Evolutionary conservation across 1,284 basidiomycete species (phyloP).

Genomic region (Fistulina hepatica): DNA sequence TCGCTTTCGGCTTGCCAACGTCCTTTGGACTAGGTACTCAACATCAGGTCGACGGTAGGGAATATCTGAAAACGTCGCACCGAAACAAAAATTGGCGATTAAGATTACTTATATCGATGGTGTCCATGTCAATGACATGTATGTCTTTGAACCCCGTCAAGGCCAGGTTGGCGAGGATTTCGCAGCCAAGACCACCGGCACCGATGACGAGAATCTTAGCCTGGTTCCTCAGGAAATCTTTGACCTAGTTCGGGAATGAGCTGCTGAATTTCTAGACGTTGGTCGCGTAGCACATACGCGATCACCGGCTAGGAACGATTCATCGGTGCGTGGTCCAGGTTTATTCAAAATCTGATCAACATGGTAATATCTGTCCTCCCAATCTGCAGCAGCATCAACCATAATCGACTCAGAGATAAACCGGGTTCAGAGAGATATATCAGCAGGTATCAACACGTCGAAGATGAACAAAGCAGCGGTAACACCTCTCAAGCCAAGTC

Average conservation of each 20-base stretch:
- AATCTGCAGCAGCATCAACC: constrained; percentile 40
- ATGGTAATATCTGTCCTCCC: constrained; percentile 66
- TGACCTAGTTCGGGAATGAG: constrained; percentile 47
- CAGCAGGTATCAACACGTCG: neutral
- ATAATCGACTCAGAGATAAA: too few relatives aligned
- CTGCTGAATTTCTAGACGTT: constrained; percentile 10
- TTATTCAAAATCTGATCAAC: constrained; percentile 74
- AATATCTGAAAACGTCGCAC: constrained; percentile 32
- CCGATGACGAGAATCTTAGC: constrained; percentile 97
- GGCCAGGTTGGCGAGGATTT: constrained; percentile 89
- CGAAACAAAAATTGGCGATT: constrained; percentile 98
- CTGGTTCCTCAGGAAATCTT: constrained; percentile 73
- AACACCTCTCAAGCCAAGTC: neutral
- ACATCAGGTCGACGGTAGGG: constrained; percentile 1
- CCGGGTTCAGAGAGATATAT: neutral
- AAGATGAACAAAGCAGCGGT: neutral
- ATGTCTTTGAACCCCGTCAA: constrained; percentile 95
- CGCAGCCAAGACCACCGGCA: constrained; percentile 90
- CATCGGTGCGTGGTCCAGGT: constrained; percentile 74
- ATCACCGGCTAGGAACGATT: constrained; percentile 62
- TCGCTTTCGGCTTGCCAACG: constrained; percentile 91
- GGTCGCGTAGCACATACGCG: constrained; percentile 35
- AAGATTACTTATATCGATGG: constrained; percentile 97
- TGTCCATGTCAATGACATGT: constrained; percentile 99
- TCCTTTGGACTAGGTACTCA: constrained; percentile 61